Evolutionary conservation across 2,329 filamentous ascomycete genomes (phyloP).

Genomic region (Scytalidium sp.): DNA sequence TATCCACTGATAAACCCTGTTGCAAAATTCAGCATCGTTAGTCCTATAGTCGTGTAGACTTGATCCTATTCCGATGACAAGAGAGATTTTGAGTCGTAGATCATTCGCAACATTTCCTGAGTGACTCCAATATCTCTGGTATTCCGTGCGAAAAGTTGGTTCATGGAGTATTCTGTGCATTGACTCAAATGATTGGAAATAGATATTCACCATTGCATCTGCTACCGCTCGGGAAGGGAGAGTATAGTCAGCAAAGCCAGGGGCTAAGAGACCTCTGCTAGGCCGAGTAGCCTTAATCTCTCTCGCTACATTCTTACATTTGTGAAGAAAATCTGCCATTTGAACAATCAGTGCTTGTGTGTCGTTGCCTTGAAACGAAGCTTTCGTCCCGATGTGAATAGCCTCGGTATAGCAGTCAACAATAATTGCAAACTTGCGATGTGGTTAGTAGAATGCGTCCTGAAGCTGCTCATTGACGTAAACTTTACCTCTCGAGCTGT

Average conservation of each 20-base stretch:
- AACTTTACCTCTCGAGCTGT: conserved; percentile 27
- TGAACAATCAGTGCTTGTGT: conserved; percentile 21
- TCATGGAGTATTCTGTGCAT: conserved; percentile 50
- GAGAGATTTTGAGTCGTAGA: conserved; percentile 33
- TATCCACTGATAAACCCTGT: conserved; percentile 34
- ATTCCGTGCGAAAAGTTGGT: conserved; percentile 50
- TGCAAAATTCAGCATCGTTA: conserved; percentile 21
- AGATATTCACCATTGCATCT: conserved; percentile 40
- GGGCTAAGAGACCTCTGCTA: conserved; percentile 24
- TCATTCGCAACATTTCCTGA: conserved; percentile 20
- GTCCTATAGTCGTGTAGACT: conserved; percentile 26
- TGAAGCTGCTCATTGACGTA: neutral
- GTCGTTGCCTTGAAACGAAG: conserved; percentile 15
- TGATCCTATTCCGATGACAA: conserved; percentile 39
- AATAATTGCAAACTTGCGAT: conserved; percentile 26
- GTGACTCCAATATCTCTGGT: conserved; percentile 42
- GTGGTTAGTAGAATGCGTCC: neutral
- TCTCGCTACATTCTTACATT: conserved; percentile 32
- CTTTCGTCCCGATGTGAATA: conserved; percentile 12
- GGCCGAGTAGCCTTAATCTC: conserved; percentile 31
- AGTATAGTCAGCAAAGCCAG: conserved; percentile 18
- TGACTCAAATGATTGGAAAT: conserved; percentile 48
- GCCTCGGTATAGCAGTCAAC: conserved; percentile 25
- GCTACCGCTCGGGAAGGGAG: conserved; percentile 29
- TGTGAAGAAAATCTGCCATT: conserved; percentile 26